Evolutionary conservation across 805 yeast species (phyloP).

Genomic region (Barnettozyma vustinii): DNA sequence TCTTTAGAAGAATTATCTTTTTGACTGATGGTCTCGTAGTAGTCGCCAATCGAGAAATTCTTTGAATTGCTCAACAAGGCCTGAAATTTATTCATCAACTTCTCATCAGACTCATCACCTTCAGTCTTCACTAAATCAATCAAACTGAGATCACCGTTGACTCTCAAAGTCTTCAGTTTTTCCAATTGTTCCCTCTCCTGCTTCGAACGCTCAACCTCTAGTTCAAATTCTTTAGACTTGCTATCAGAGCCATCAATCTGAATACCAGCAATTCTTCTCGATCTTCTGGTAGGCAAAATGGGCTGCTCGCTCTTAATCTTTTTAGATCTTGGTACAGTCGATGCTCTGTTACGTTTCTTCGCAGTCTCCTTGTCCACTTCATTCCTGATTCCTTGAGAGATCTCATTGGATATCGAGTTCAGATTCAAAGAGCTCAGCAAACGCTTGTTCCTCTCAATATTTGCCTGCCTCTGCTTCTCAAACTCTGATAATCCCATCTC

Average conservation of each 20-base stretch:
- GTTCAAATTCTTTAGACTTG: conserved; percentile 20
- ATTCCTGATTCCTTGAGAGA: conserved; percentile 41
- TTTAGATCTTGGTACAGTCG: conserved; percentile 17
- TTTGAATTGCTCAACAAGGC: conserved; percentile 23
- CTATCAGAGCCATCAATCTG: conserved; percentile 45
- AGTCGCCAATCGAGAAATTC: conserved; percentile 61
- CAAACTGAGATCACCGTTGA: conserved; percentile 61
- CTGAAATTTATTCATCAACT: conserved; percentile 29
- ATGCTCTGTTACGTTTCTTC: conserved; percentile 17
- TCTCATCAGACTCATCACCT: conserved; percentile 29
- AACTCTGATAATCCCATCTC: conserved; percentile 45
- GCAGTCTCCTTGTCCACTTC: conserved; percentile 24
- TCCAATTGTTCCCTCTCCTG: conserved; percentile 39
- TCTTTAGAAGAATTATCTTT: conserved; percentile 33
- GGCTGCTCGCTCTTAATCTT: conserved; percentile 24
- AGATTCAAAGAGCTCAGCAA: conserved; percentile 68
- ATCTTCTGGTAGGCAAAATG: conserved; percentile 59
- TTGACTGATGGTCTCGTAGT: conserved; percentile 48
- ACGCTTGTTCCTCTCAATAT: conserved; percentile 78
- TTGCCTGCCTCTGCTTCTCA: conserved; percentile 66
- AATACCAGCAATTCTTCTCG: conserved; percentile 74
- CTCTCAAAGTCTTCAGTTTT: conserved; percentile 47
- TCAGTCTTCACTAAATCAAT: conserved; percentile 48
- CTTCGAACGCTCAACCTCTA: conserved; percentile 24
- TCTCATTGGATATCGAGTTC: conserved; percentile 48